Conservation (phyloP, 2,329 filamentous ascomycete genomes). For the Stagonosporopsis cucurbitacearum region DNA sequence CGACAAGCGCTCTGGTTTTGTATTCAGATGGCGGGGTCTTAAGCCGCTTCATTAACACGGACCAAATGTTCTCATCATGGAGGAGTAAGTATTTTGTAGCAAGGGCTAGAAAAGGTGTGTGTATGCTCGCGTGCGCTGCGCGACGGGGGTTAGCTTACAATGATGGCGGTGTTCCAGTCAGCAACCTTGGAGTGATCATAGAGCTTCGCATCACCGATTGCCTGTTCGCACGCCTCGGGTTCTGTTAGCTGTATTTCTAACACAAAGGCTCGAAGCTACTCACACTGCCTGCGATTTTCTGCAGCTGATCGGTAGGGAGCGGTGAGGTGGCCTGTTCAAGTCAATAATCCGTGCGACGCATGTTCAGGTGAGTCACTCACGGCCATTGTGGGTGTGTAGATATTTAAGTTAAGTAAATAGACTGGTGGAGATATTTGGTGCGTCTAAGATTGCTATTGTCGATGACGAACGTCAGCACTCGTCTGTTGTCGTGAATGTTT, state of each 20-base stretch:
- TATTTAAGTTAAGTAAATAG: constrained; percentile 3
- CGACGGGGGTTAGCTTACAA: constrained; percentile 67
- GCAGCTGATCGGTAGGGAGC: constrained; percentile 42
- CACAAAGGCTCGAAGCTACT: constrained; percentile 1
- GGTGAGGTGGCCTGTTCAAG: constrained; percentile 30
- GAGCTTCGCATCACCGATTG: constrained; percentile 74
- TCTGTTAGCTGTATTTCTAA: constrained; percentile 8
- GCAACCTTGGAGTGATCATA: constrained; percentile 89
- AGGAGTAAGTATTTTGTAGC: constrained; percentile 7
- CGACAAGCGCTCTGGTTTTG: constrained; percentile 73
- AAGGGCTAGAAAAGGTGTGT: constrained; percentile 1
- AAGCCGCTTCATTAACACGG: constrained; percentile 95
- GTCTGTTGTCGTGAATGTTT: constrained; percentile 31
- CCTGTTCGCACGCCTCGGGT: constrained; percentile 77
- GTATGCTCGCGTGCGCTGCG: constrained; percentile 7
- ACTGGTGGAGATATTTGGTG: neutral
- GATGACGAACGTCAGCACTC: constrained; percentile 9
- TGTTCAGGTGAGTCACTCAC: constrained; percentile 20
- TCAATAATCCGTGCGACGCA: neutral
- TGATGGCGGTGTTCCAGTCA: constrained; percentile 90
- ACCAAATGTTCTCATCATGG: constrained; percentile 88
- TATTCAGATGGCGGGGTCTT: constrained; percentile 88
- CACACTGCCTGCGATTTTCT: constrained; percentile 41
- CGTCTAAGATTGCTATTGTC: neutral
- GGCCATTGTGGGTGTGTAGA: constrained; percentile 35